Evolutionary conservation across 148 eudicot species (phyloP).

Genomic region (Chenopodium suecicum): DNA sequence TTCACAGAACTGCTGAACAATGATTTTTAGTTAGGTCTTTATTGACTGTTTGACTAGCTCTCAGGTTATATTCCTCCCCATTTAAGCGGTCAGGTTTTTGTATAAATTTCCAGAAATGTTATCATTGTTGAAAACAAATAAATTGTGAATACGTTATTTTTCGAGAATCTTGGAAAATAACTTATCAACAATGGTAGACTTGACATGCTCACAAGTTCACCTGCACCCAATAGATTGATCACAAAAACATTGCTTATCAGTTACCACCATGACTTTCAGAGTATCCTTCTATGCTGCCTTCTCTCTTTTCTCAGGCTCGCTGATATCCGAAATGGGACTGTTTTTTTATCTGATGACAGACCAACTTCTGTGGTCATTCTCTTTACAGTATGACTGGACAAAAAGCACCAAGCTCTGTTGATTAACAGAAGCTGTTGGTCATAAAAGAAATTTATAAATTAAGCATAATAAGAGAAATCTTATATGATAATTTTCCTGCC

Average conservation of each 20-base stretch:
- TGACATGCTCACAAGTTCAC: too few species aligned
- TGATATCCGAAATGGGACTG: neutral
- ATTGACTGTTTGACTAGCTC: neutral
- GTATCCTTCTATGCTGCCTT: too few species aligned
- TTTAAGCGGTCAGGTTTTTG: neutral
- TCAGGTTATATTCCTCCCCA: neutral
- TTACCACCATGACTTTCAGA: neutral
- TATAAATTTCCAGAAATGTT: neutral
- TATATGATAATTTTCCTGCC: neutral
- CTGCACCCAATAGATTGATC: neutral
- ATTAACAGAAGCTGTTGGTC: neutral
- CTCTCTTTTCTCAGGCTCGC: neutral
- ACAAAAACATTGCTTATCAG: neutral
- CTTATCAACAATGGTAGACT: too few species aligned
- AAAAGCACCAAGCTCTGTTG: neutral
- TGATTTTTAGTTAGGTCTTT: neutral
- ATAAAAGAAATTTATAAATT: too few species aligned
- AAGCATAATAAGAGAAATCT: neutral
- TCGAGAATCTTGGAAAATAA: too few species aligned
- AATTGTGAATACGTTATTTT: too few species aligned
- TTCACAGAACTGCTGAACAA: neutral
- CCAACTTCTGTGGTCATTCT: neutral
- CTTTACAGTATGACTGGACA: neutral
- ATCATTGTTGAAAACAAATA: neutral
- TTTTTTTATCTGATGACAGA: neutral